Base-by-base conservation (phyloP, 139 green algal genomes). In the Zygnema circumcarinatum region DNA sequence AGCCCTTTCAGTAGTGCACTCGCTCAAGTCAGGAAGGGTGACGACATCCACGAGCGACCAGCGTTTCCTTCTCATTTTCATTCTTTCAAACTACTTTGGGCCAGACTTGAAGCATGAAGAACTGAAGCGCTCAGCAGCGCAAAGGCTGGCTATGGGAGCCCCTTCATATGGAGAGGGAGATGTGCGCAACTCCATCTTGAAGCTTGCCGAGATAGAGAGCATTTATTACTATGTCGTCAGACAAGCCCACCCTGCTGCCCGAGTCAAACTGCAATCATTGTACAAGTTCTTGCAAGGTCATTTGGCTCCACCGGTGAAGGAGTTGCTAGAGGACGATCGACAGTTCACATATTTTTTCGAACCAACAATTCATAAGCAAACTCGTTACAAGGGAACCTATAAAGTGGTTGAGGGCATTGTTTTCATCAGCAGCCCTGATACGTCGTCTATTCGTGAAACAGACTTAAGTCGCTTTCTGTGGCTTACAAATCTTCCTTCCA, bases 161-260 rank as follows among this genome's bases (percentile, higher is more conserved):
- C 69, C 16, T 25, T 16, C 35, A 22, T 78, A 78, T 20, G 11
- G 69, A 3, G 69, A 78, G 69, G 35, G 7, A 52, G 69, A 78
- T 78, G 7, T 78, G 69, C 69, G 16, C 69, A 78, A 78, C 16
- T 78, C 69, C 7, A 41, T 78, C 16, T 78, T 78, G 11, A 78
- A 41, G 16, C 69, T 78, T 39, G 35, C 69, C 7, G 69, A 78
- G 69, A 41, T 78, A 25, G 69, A 78, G 36, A 41, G 35, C 35
- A 78, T 78, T 52, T 78, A 78, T 41, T 78, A 78, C 69, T 78
- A 78, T 78, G 36, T 20, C 11, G 35, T 78, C 11, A 78, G 69
- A 20, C 35, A 78, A 7, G 69, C 69, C 11, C 69, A 78, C 36
- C 69, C 69, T 25, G 36, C 11, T 38, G 35, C 35, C 36, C 35